Conservation (phyloP, 2,329 filamentous ascomycete species). For the Pseudogymnoascus sp. region DNA sequence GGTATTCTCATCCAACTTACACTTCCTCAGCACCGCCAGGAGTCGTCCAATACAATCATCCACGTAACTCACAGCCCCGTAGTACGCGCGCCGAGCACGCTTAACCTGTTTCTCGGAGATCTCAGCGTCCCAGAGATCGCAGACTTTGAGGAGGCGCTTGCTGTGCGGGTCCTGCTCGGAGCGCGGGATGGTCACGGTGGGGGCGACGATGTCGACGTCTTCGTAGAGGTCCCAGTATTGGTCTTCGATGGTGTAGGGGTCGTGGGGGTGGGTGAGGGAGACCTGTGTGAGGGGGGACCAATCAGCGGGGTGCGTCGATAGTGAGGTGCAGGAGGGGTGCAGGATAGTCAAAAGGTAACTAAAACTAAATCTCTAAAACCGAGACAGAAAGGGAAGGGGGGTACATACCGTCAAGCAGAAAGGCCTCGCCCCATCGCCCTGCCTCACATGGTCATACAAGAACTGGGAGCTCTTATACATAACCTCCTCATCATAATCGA, state of each 20-base stretch:
- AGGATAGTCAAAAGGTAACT: too few species aligned
- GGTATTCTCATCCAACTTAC: slow-evolving; percentile 73
- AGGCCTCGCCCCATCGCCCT: slow-evolving; percentile 62
- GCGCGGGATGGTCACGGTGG: slow-evolving; percentile 67
- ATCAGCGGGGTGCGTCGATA: neutral
- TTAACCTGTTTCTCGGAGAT: slow-evolving; percentile 82
- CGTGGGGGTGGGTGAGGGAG: slow-evolving; percentile 88
- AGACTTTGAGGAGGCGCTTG: slow-evolving; percentile 76
- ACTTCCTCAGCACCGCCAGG: slow-evolving; percentile 68
- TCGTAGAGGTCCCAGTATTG: slow-evolving; percentile 94
- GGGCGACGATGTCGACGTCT: slow-evolving; percentile 76
- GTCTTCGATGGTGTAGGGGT: slow-evolving; percentile 88
- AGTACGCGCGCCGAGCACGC: slow-evolving; percentile 79
- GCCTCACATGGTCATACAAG: slow-evolving; percentile 82
- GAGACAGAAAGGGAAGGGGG: neutral
- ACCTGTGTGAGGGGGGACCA: slow-evolving; percentile 43
- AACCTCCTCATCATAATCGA: slow-evolving; percentile 94
- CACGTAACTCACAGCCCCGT: slow-evolving; percentile 87
- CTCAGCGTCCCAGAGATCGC: slow-evolving; percentile 76
- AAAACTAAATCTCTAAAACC: too few species aligned
- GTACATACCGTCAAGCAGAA: slow-evolving; percentile 67
- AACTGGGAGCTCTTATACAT: slow-evolving; percentile 89
- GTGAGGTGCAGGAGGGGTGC: neutral
- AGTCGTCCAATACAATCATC: slow-evolving; percentile 87
- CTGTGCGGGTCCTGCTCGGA: slow-evolving; percentile 82